These are phyloP conservation scores for Metarhizium album DNA, from an alignment of 2,329 filamentous ascomycete species.

Conservation along the genomic window DNA sequence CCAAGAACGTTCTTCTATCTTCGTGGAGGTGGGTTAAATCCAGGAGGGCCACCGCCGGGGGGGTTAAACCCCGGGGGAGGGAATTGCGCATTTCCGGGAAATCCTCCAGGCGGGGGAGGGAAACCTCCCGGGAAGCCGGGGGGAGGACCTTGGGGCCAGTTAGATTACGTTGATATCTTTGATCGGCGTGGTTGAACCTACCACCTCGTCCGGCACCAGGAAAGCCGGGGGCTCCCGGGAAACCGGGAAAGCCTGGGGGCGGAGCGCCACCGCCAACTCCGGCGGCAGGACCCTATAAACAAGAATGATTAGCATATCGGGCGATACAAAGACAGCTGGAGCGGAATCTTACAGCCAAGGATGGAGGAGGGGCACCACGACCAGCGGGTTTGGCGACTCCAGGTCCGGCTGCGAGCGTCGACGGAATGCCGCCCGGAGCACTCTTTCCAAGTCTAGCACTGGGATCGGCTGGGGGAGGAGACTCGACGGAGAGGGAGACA, in stretches of 20 bases:
- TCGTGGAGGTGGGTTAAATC: conserved; percentile 65
- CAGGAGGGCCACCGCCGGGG: conserved; percentile 34
- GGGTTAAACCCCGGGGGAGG: conserved; percentile 15
- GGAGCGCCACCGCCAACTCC: conserved; percentile 68
- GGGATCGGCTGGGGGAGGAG: conserved; percentile 87
- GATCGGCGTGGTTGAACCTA: conserved; percentile 25
- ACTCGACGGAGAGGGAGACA: conserved; percentile 89
- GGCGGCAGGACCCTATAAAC: conserved; percentile 59
- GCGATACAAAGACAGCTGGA: neutral
- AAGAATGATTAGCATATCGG: conserved; percentile 11
- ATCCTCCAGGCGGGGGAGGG: conserved; percentile 34
- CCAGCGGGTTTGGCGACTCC: conserved; percentile 88
- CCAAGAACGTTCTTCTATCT: conserved; percentile 30
- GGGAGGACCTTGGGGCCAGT: conserved; percentile 29
- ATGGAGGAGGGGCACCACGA: conserved; percentile 61
- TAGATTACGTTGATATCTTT: conserved; percentile 14
- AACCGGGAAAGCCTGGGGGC: conserved; percentile 47
- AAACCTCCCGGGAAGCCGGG: conserved; percentile 41
- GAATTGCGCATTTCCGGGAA: conserved; percentile 20
- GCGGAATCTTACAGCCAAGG: conserved; percentile 57
- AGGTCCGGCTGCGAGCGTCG: conserved; percentile 69
- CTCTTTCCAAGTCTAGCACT: conserved; percentile 77
- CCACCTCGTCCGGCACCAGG: conserved; percentile 41
- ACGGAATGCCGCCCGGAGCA: conserved; percentile 55
- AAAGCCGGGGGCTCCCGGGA: conserved; percentile 38